Evolutionary conservation across 169 alveolate genomes (phyloP), one percentile per base, ranked within the genome.

Genomic region (Cryptosporidium baileyi): DNA sequence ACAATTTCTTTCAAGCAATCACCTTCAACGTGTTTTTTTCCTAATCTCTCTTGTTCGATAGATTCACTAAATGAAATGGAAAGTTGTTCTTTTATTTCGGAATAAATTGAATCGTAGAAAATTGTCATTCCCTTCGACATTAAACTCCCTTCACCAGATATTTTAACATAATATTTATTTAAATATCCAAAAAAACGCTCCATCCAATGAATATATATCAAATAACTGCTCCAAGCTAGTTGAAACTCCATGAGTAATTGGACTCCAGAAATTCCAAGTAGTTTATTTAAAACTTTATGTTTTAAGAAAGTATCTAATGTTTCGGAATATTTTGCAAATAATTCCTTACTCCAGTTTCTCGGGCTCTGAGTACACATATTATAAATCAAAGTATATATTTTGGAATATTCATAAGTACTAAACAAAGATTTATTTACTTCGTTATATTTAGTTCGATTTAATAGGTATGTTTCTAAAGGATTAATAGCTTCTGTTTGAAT

Each of bases 111-210:
- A 9, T 74, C 85, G 36, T 74, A 74, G 17, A 74, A 74, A 32
- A 74, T 74, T 1, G 51, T 40, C n/a, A 74, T 74, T 51, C 61
- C 85, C 38, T 74, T 74, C 38, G 43, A n/a, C 67, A 38, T 57
- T 1, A 74, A 28, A n/a, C 57, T 59, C 17, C 85, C 85, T 54
- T 74, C 85, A 6, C 85, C 85, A 3, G 47, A n/a, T 22, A 74
- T 54, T 30, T 89, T 62, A 32, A 80, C 80, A 62, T 80, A 74
- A 80, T 80, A 89, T 38, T 89, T 90, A 60, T 85, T 93, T 74
- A 92, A 79, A 65, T 92, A 92, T 7, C 93, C 91, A 89, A 92
- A 92, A 82, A 92, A 92, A 17, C 92, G 81, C 44, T 89, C 93
- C 90, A 92, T 80, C 95, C 95, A 92, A 80, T 89, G 90, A 43